phyloP scores from a whole-genome alignment of 140 eudicot genomes.

The Bidens hawaiensis region DNA sequence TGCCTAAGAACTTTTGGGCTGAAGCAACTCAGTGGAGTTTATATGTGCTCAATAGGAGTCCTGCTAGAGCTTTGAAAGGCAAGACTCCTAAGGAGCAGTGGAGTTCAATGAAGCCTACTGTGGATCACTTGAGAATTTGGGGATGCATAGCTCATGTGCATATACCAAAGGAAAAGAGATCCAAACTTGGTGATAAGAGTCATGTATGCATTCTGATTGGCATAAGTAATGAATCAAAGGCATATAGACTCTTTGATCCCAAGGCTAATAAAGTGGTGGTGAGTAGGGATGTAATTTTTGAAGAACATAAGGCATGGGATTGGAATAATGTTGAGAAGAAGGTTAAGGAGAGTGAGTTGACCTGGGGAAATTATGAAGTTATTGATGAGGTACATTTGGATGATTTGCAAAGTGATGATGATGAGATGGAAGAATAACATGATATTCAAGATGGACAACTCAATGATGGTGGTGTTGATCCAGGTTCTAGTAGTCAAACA shows the following conservation, averaged over 20 bases:
- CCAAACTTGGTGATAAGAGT: not conserved
- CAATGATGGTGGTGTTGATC: no score
- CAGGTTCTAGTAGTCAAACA: no score
- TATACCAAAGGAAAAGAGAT: not conserved
- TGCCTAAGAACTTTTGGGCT: not conserved
- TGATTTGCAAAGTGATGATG: no score
- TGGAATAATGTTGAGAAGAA: not conserved
- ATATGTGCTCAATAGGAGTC: not conserved
- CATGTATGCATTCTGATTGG: not conserved
- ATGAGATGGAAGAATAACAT: no score
- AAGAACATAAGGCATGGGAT: not conserved
- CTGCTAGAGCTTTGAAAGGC: not conserved
- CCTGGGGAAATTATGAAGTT: no score
- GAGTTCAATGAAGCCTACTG: not conserved
- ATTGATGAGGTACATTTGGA: no score
- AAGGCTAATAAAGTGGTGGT: no score
- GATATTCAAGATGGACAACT: no score
- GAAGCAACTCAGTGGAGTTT: not conserved
- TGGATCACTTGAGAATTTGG: not conserved
- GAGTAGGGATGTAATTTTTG: not conserved
- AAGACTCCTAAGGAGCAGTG: not conserved
- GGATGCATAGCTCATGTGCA: not conserved
- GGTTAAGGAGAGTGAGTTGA: not conserved
- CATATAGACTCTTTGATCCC: not conserved
- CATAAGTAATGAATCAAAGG: not conserved